Percentiles rank a stretch among this genome's conserved stretches.
Conservation (phyloP, 2,329 filamentous ascomycete species). For the Aspergillus sp. region DNA sequence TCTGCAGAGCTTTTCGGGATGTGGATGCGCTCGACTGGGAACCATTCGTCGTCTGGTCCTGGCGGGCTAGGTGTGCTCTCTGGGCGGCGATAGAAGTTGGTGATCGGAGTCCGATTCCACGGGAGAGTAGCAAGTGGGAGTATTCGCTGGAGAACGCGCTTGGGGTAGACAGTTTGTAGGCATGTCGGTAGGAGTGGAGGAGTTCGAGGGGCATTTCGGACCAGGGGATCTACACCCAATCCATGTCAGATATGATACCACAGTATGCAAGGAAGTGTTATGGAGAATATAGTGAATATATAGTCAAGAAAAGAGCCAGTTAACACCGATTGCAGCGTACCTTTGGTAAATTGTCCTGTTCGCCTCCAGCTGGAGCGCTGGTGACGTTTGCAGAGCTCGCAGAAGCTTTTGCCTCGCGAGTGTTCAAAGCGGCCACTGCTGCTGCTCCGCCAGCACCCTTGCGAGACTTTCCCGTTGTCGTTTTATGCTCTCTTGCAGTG, state of each 20-base stretch:
- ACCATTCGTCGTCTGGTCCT: conserved; percentile 19
- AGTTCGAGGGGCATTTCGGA: conserved; percentile 45
- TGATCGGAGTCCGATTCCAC: conserved; percentile 47
- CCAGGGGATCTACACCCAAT: conserved; percentile 43
- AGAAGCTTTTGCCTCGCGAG: conserved; percentile 22
- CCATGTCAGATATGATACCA: neutral
- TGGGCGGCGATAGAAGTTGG: conserved; percentile 47
- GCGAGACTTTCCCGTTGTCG: conserved; percentile 34
- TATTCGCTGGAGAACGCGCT: conserved; percentile 48
- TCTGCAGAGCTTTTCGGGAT: conserved; percentile 9
- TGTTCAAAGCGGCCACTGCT: conserved; percentile 14
- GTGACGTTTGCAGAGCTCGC: conserved; percentile 32
- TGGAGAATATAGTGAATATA: neutral
- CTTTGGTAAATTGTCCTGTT: conserved; percentile 30
- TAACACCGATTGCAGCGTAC: conserved; percentile 27
- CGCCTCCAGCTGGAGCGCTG: conserved; percentile 29
- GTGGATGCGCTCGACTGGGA: conserved; percentile 9
- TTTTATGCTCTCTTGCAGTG: conserved; percentile 41
- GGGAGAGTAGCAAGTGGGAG: conserved; percentile 50
- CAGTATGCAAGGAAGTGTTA: too few relatives aligned
- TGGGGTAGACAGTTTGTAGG: conserved; percentile 49
- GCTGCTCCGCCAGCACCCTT: conserved; percentile 28
- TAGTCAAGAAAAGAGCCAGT: neutral
- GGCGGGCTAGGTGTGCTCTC: conserved; percentile 17
- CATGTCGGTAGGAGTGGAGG: conserved; percentile 52